Base-by-base conservation (phyloP, 2,329 filamentous ascomycete species). In the Beauveria sp. region DNA sequence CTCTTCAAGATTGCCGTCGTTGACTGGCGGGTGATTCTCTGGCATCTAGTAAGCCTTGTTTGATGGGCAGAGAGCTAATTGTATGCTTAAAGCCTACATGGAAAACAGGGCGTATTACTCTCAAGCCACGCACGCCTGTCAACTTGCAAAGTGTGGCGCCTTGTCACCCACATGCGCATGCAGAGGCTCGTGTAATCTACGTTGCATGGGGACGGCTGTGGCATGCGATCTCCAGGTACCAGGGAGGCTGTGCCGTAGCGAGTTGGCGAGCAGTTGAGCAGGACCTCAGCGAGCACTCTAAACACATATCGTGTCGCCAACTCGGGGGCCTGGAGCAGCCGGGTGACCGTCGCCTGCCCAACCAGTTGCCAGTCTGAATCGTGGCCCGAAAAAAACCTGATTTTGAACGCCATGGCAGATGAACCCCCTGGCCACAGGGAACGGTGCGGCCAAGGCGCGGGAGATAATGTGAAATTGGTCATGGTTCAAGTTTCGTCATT, bases 401-500 rank as follows among this genome's bases (percentile, higher is more conserved):
- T 60, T 60, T 60, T 26, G 56, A 28, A 18, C 49, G 14, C 20
- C 43, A 22, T 55, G 51, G 24, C 43, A 60, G 58, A 54, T 47
- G 30, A 50, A 60, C 49, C 43, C 57, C 57, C 49, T 59, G 57
- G 26, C 26, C 22, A 52, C 43, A 51, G 42, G 18, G 3, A 30
- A 28, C 10, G 34, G 34, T 38, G 34, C 34, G 42, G 49, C 43
- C 59, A 61, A 61, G 59, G 52, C 42, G 45, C 14, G 34, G 59
- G 59, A 57, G 59, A 61, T 61, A 43, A 56, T 51, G 59, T 57
- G 46, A 61, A 61, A 61, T 61, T 58, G 53, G 24, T 28, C 43
- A 6, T 51, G 58, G 46, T 56, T 52, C 57, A 58, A 53, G 56
- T 58, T 55, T 60, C 60, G 62, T 65, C 62, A 65, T 63, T 57